Evolutionary conservation across 257 asterid genomes (phyloP).

Genomic region (Ligustrum vulgare): DNA sequence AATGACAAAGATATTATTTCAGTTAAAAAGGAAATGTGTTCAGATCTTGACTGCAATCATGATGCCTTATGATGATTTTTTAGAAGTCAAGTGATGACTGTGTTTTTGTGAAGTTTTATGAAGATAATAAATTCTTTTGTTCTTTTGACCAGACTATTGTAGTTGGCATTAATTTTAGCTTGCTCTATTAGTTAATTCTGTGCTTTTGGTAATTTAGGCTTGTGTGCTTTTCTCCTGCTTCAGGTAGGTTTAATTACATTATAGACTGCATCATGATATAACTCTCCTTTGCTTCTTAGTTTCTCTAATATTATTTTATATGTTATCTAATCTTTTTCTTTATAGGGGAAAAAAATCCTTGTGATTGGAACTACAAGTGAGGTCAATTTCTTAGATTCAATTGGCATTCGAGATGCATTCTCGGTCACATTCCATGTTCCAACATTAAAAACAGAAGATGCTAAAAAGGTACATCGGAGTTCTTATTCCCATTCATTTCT

Average conservation of each 20-base stretch:
- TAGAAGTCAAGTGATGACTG: background rate
- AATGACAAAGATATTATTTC: background rate
- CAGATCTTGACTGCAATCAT: background rate
- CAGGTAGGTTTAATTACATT: background rate
- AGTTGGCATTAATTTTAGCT: background rate
- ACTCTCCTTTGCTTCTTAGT: slow-evolving; percentile 12
- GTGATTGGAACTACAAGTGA: slow-evolving; percentile 97
- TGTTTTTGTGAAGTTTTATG: background rate
- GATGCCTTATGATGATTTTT: background rate
- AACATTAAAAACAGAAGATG: slow-evolving; percentile 76
- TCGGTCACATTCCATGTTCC: slow-evolving; percentile 84
- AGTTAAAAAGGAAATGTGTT: background rate
- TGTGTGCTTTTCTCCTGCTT: background rate
- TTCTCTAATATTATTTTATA: background rate
- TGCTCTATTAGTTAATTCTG: background rate
- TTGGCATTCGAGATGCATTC: slow-evolving; percentile 82
- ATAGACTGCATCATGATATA: background rate
- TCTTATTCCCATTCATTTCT: background rate
- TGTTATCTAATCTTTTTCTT: slow-evolving; percentile 13
- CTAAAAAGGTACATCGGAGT: slow-evolving; percentile 59
- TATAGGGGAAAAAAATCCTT: slow-evolving; percentile 82
- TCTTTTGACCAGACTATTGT: background rate
- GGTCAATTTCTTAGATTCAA: slow-evolving; percentile 68
- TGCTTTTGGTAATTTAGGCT: background rate
- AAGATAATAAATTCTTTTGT: background rate